Base-by-base conservation (phyloP, 1,284 basidiomycete genomes). In the Porodaedalea pini region DNA sequence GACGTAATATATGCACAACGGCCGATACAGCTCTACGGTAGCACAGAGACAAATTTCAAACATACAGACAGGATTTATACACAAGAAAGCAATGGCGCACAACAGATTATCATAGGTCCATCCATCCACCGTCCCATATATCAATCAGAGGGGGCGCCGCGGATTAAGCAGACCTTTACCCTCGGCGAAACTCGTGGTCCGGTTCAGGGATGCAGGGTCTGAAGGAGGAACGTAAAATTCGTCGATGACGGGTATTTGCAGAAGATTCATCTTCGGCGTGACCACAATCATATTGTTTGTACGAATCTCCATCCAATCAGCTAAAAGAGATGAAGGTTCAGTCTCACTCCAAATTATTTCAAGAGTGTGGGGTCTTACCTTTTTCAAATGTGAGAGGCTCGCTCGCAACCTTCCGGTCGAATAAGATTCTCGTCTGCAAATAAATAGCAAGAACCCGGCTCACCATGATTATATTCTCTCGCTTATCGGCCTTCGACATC, bases 251-350 rank as follows among this genome's bases (percentile, higher is more conserved):
- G 96, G 95, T 64, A 95, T 90, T 70, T 96, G 92, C 21, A 98
- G 77, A 27, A 98, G 75, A 68, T 98, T 98, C 92, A 94, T 92
- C 77, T 91, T 92, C 36, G 90, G 86, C 0, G 92, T 94, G 61
- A 94, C 89, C 62, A 96, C 80, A 23, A 93, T 85, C 85, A 97
- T 89, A 63, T 91, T 90, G 70, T 98, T 97, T 8, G 94, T 95
- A 69, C 87, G 88, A 66, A 98, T 94, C 71, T 97, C 94, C 91
- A 96, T 95, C 92, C 91, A 94, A 69, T 94, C 91, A 47, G 92
- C 91, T 90, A 62, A n/a, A 27, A 34, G 34, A 27, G 15, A 37
- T 41, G 37, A 48, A 36, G 19, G 19, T 19, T 29, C 17, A 32
- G 48, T 10, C 36, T 62, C 37, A 63, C 23, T 7, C 15, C 58